Percentiles rank a stretch among this genome's conserved stretches.
phyloP scores from a whole-genome alignment of 768 basidiomycete genomes.

The Chalciporus pseudorubinellus region DNA sequence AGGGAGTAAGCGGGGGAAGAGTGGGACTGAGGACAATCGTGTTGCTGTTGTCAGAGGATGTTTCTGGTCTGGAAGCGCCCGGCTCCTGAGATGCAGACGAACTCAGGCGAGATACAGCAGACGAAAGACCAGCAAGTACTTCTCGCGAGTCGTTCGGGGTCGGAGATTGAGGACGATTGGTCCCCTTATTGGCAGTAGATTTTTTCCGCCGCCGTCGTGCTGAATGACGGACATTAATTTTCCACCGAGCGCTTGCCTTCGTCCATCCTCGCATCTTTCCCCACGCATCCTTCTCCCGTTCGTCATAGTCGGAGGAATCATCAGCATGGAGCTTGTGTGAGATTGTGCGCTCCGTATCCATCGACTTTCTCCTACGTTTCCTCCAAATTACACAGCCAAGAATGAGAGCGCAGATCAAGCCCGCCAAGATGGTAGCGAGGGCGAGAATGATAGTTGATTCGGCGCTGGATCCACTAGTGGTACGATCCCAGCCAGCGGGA shows the following conservation, averaged over 20 bases:
- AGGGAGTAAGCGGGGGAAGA: constrained; percentile 24
- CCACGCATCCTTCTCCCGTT: constrained; percentile 45
- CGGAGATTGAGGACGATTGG: constrained; percentile 21
- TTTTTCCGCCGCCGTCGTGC: constrained; percentile 52
- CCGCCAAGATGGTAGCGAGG: constrained; percentile 61
- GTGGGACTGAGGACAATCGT: constrained; percentile 1
- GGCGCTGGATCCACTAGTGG: constrained; percentile 13
- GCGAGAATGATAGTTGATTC: constrained; percentile 51
- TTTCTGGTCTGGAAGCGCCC: constrained; percentile 6
- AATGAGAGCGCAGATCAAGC: constrained; percentile 60
- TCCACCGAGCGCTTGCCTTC: constrained; percentile 67
- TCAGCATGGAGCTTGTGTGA: constrained; percentile 25
- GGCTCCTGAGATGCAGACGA: constrained; percentile 24
- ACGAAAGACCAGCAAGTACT: background rate
- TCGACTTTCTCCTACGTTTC: constrained; percentile 34
- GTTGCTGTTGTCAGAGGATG: background rate
- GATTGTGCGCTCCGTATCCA: constrained; percentile 55
- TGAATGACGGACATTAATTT: constrained; percentile 56
- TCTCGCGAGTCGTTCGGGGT: constrained; percentile 12
- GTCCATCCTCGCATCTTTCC: constrained; percentile 61
- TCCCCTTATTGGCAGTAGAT: background rate
- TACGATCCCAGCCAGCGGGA: constrained; percentile 53
- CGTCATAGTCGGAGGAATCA: constrained; percentile 29
- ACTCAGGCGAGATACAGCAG: constrained; percentile 24
- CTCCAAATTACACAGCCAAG: constrained; percentile 62